Conservation (phyloP, 2,329 filamentous ascomycete species). For the Exserohilum turcica region DNA sequence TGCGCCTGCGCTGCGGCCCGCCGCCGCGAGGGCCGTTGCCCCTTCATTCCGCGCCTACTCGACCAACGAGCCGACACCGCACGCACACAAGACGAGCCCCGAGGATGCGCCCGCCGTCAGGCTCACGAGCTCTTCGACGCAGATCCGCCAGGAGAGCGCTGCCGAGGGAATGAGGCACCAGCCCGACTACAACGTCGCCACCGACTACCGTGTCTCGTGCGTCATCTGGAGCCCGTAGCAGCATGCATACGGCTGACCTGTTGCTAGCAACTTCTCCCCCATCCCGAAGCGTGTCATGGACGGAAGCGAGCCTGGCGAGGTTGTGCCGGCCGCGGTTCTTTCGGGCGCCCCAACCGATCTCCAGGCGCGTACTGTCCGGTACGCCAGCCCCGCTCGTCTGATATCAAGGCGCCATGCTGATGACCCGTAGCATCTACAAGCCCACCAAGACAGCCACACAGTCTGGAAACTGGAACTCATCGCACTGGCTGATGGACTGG, state of each 20-base stretch:
- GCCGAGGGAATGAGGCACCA: slow-evolving; percentile 65
- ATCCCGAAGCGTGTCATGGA: slow-evolving; percentile 89
- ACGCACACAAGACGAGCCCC: slow-evolving; percentile 39
- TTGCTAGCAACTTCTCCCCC: slow-evolving; percentile 79
- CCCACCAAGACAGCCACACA: slow-evolving; percentile 94
- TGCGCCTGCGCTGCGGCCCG: slow-evolving; percentile 38
- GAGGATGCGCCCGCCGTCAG: slow-evolving; percentile 46
- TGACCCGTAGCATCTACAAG: slow-evolving; percentile 77
- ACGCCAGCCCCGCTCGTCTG: slow-evolving; percentile 41
- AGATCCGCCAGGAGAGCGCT: slow-evolving; percentile 59
- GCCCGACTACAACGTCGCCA: slow-evolving; percentile 78
- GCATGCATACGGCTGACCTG: slow-evolving; percentile 27
- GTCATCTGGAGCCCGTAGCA: slow-evolving; percentile 35
- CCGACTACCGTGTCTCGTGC: slow-evolving; percentile 92
- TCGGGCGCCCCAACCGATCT: slow-evolving; percentile 94
- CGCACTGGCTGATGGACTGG: slow-evolving; percentile 98
- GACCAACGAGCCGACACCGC: slow-evolving; percentile 27
- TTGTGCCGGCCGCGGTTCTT: slow-evolving; percentile 80
- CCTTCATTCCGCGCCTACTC: slow-evolving; percentile 42
- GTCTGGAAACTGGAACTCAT: slow-evolving; percentile 82
- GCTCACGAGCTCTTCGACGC: slow-evolving; percentile 49
- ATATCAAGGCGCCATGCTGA: slow-evolving; percentile 11
- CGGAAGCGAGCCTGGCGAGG: slow-evolving; percentile 78
- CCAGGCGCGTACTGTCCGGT: slow-evolving; percentile 93
- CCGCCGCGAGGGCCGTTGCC: slow-evolving; percentile 26